Evolutionary conservation across 495 filamentous ascomycete genomes (phyloP).

Genomic region (Daldinia grandis): DNA sequence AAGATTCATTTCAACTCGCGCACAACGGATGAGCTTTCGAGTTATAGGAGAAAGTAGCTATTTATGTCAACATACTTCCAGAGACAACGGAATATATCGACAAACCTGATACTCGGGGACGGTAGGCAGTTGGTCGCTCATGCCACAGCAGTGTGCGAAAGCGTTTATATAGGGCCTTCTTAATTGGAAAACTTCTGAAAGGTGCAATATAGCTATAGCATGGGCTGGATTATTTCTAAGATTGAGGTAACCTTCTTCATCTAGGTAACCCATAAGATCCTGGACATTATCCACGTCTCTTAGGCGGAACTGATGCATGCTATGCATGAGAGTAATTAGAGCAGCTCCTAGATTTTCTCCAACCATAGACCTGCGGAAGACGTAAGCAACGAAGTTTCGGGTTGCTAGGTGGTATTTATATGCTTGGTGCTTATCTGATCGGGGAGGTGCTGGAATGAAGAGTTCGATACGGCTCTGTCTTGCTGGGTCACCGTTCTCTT

Average conservation of each 20-base stretch:
- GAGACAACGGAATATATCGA: background rate
- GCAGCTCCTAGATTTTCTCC: slow-evolving; percentile 65
- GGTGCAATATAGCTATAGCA: slow-evolving; percentile 65
- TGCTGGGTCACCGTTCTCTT: slow-evolving; percentile 37
- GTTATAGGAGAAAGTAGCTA: slow-evolving; percentile 63
- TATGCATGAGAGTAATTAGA: slow-evolving; percentile 64
- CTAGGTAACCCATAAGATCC: slow-evolving; percentile 64
- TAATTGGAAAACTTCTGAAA: slow-evolving; percentile 67
- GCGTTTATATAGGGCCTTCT: slow-evolving; percentile 67
- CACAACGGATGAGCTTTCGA: slow-evolving; percentile 66
- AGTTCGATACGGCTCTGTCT: slow-evolving; percentile 57
- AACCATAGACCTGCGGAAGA: slow-evolving; percentile 67
- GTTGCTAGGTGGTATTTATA: slow-evolving; percentile 68
- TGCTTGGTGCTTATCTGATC: slow-evolving; percentile 56
- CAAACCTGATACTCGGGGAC: slow-evolving; percentile 66
- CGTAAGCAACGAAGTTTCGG: slow-evolving; percentile 74
- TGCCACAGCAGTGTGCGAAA: slow-evolving; percentile 73
- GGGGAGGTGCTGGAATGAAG: slow-evolving; percentile 67
- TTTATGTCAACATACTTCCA: slow-evolving; percentile 23
- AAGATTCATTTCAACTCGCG: slow-evolving; percentile 69
- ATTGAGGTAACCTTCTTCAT: slow-evolving; percentile 68
- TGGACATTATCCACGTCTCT: slow-evolving; percentile 56
- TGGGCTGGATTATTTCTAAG: slow-evolving; percentile 66
- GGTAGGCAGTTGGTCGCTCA: slow-evolving; percentile 62
- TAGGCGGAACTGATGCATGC: slow-evolving; percentile 64